Base-by-base conservation (phyloP, 2,329 filamentous ascomycete genomes). In the Grosmannia penicillata region DNA sequence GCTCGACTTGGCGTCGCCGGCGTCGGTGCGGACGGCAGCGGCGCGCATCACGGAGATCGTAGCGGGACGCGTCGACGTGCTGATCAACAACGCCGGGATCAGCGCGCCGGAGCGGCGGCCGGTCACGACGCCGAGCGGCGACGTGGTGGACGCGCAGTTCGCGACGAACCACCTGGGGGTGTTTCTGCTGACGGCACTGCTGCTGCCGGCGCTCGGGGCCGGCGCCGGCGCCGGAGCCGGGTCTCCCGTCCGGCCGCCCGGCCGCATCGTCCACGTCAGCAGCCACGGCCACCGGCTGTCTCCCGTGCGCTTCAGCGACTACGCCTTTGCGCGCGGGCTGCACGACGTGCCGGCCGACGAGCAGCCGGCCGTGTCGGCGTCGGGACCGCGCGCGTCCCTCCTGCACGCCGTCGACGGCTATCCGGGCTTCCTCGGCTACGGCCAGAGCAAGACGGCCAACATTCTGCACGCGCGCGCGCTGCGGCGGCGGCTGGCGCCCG, bases 391-490 rank as follows among this genome's bases (percentile, higher is more conserved):
- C n/a, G n/a, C 33, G 0, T 39, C 44, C 2, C 38, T 47, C 1
- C 21, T 37, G 10, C 22, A 32, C 1, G 29, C 35, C 2, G 33
- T 40, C 2, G 48, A 48, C 18, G 49, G 49, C 22, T 54, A 50
- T 30, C 48, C 51, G 1, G 45, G 45, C 1, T 65, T 62, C 54
- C 47, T 53, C 2, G 62, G 55, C 9, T 70, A 70, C 41, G 59
- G 55, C 0, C 63, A 67, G 45, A 62, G 60, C 33, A 69, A 69
- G 46, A 59, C 60, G 4, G 63, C 65, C 4, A 63, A 66, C 30
- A 60, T 68, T 10, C 50, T 64, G 33, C 61, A 62, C 43, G 49
- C 53, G 0, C 53, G 52, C 15, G 55, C 51, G 35, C 45, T 63
- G 6, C 48, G 47, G 1, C 48, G 58, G 21, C 54, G 52, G 8